phyloP scores from a whole-genome alignment of 2,329 filamentous ascomycete species.

The Sporothrix curviconia region DNA sequence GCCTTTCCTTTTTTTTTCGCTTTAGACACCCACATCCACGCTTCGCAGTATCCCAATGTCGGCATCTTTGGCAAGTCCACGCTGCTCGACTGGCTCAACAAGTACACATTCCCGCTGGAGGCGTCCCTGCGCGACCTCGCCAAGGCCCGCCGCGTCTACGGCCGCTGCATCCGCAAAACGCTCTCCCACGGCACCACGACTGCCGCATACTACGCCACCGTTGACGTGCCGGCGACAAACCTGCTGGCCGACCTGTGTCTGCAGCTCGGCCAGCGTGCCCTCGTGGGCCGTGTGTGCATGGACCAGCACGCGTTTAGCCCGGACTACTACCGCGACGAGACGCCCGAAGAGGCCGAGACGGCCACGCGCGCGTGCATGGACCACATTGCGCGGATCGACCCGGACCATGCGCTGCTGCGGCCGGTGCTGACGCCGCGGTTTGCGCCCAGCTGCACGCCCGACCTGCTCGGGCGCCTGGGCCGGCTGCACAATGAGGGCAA shows the following conservation, averaged over 20 bases:
- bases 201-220: slow-evolving; percentile 89
- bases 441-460: slow-evolving; percentile 55
- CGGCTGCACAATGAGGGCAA: slow-evolving; percentile 54
- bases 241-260: slow-evolving; percentile 79
- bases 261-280: slow-evolving; percentile 74
- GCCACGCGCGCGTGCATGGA: slow-evolving; percentile 54
- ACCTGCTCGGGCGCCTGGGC: slow-evolving; percentile 58
- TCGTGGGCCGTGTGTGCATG: slow-evolving; percentile 95
- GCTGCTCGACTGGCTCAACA: slow-evolving; percentile 86
- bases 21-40: slow-evolving; percentile 89
- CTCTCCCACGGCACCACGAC: slow-evolving; percentile 88
- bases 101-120: slow-evolving; percentile 92
- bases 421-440: slow-evolving; percentile 75
- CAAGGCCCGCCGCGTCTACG: slow-evolving; percentile 67
- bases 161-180: slow-evolving; percentile 69
- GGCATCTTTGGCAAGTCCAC: slow-evolving; percentile 93
- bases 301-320: slow-evolving; percentile 62
- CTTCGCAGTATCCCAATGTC: slow-evolving; percentile 87
- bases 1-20: background rate
- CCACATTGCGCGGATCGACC: slow-evolving; percentile 64
- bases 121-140: slow-evolving; percentile 58
- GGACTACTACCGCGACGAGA: slow-evolving; percentile 71
- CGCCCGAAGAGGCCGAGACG: slow-evolving; percentile 48
- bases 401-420: slow-evolving; percentile 55
- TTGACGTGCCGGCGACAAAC: slow-evolving; percentile 83